phyloP scores from a whole-genome alignment of 2,329 filamentous ascomycete genomes.

The Passalora sequoiae region DNA sequence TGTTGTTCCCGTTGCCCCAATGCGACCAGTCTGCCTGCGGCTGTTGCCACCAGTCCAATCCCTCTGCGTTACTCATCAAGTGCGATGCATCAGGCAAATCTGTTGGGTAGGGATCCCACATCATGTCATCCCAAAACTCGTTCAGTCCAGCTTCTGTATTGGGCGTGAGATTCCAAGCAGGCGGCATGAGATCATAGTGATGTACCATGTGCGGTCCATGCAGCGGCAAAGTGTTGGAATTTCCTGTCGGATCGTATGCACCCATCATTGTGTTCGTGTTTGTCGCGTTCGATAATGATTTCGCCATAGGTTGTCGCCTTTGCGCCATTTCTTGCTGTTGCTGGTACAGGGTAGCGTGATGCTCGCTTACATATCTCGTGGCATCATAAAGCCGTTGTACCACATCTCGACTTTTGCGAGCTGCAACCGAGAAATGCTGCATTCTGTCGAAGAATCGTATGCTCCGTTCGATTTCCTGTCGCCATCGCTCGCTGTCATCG shows the following conservation, averaged over 20 bases:
- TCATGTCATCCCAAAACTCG: slow-evolving; percentile 25
- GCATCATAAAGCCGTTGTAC: slow-evolving; percentile 41
- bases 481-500: slow-evolving; percentile 39
- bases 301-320: slow-evolving; percentile 3
- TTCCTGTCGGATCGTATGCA: neutral
- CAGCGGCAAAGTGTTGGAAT: neutral
- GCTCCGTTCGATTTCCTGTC: slow-evolving; percentile 38
- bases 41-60: slow-evolving; percentile 17
- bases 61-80: slow-evolving; percentile 8
- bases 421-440: slow-evolving; percentile 42
- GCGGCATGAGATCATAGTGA: slow-evolving; percentile 3
- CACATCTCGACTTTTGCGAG: slow-evolving; percentile 40
- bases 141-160: slow-evolving; percentile 14
- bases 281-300: neutral
- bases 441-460: slow-evolving; percentile 42
- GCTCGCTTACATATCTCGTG: slow-evolving; percentile 26
- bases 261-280: neutral
- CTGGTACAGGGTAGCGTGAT: slow-evolving; percentile 24
- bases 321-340: slow-evolving; percentile 19
- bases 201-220: neutral
- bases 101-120: slow-evolving; percentile 21
- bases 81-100: slow-evolving; percentile 14
- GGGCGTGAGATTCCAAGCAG: slow-evolving; percentile 7
- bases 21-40: slow-evolving; percentile 14
- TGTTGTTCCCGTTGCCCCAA: slow-evolving; percentile 8